phyloP scores from a whole-genome alignment of 345 rosid species.

The Lepidium sativum region DNA sequence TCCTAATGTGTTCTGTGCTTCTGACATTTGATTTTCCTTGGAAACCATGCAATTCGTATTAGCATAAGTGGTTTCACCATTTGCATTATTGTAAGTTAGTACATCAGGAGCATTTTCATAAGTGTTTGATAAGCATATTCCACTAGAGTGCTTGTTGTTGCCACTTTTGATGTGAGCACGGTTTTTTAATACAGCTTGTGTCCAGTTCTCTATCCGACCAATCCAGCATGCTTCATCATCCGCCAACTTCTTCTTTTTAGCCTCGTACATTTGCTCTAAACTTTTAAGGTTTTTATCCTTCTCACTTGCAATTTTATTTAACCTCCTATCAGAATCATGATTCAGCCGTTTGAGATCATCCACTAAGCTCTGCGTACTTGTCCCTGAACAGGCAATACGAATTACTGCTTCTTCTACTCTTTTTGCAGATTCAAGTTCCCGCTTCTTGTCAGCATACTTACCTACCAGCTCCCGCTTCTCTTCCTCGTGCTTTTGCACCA shows the following conservation, averaged over 20 bases:
- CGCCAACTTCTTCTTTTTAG: slow-evolving; percentile 35
- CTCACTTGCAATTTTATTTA: slow-evolving; percentile 33
- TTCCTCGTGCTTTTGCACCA: slow-evolving; percentile 32
- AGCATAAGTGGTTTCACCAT: slow-evolving; percentile 2
- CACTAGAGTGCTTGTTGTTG: slow-evolving; percentile 8
- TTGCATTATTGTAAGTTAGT: no score
- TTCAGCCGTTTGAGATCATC: slow-evolving; percentile 48
- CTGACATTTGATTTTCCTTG: slow-evolving; percentile 3
- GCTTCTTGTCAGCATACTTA: slow-evolving; percentile 39
- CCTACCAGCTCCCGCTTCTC: slow-evolving; percentile 34
- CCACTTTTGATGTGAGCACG: no score
- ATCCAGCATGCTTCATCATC: slow-evolving; percentile 40
- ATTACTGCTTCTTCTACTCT: slow-evolving; percentile 48
- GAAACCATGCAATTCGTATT: slow-evolving; percentile 11
- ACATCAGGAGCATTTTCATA: slow-evolving; percentile 7
- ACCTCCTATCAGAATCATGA: slow-evolving; percentile 29
- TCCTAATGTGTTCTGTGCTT: slow-evolving; percentile 5
- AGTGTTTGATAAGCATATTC: slow-evolving; percentile 14
- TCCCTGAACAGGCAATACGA: slow-evolving; percentile 28
- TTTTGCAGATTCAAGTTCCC: slow-evolving; percentile 33
- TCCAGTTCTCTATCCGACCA: slow-evolving; percentile 45
- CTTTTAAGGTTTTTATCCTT: slow-evolving; percentile 30
- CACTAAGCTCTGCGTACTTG: slow-evolving; percentile 19
- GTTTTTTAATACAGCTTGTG: slow-evolving; percentile 27
- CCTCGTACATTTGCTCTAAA: slow-evolving; percentile 35